A percentile compares a stretch with the other conserved stretches of the same genome.
phyloP scores from a whole-genome alignment of 805 yeast species.

The Middelhovenomyces tepae region DNA sequence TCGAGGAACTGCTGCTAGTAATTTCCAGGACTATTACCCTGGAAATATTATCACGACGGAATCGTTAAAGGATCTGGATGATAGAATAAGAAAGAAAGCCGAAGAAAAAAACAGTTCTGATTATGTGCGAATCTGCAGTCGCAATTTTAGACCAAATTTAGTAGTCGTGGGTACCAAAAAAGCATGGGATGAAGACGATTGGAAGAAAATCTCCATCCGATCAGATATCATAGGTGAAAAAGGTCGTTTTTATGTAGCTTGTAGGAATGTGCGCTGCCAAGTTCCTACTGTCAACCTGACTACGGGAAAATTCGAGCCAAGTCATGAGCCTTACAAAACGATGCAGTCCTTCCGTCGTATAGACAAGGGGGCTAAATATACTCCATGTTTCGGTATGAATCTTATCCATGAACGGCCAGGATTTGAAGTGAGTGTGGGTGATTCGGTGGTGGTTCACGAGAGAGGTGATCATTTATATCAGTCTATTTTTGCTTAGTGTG shows the following conservation, averaged over 20 bases:
- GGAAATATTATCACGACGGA: slow-evolving; percentile 22
- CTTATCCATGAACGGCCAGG: slow-evolving; percentile 18
- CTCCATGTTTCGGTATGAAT: slow-evolving; percentile 26
- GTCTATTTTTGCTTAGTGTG: too few relatives aligned
- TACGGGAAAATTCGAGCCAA: slow-evolving; percentile 17
- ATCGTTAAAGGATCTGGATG: slow-evolving; percentile 19
- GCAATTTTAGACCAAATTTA: slow-evolving; percentile 28
- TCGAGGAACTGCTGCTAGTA: too few relatives aligned
- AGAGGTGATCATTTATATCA: slow-evolving; percentile 15
- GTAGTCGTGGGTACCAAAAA: slow-evolving; percentile 21
- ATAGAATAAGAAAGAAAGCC: slow-evolving; percentile 12
- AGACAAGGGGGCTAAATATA: slow-evolving; percentile 20
- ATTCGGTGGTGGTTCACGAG: slow-evolving; percentile 16
- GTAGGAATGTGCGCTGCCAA: slow-evolving; percentile 24
- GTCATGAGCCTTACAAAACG: slow-evolving; percentile 23
- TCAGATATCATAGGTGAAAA: too few relatives aligned
- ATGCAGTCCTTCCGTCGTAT: slow-evolving; percentile 24
- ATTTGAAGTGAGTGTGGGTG: slow-evolving; percentile 21
- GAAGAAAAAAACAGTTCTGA: slow-evolving; percentile 13
- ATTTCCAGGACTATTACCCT: slow-evolving; percentile 27
- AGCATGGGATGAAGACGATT: slow-evolving; percentile 29
- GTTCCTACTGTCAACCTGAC: slow-evolving; percentile 25
- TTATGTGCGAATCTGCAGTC: slow-evolving; percentile 12
- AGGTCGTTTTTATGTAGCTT: slow-evolving; percentile 23
- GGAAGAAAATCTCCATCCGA: slow-evolving; percentile 19